Base-by-base conservation (phyloP, 768 basidiomycete genomes). In the Albatrellus ellisii region DNA sequence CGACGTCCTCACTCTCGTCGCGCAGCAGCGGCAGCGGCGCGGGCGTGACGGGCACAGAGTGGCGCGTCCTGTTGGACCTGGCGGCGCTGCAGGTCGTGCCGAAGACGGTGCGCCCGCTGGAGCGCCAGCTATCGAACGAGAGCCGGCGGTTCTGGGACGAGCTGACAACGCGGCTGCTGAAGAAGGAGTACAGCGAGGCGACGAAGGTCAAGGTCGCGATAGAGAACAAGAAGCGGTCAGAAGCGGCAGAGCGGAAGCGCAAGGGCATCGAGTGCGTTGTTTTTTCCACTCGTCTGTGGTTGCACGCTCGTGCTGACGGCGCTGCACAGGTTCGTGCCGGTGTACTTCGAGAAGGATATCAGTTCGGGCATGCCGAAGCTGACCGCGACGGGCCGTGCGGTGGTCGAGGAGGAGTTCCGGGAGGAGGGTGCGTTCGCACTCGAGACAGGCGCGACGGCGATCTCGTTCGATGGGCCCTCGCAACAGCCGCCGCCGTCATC, bases 161-260 rank as follows among this genome's bases (percentile, higher is more conserved):
- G 41, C 86, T 97, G 17, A 94, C 92, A 39, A 68, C 62, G 34
- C 66, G 72, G 45, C 61, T 98, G 43, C 37, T 85, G 33, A 71
- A 64, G 55, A 98, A 95, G 71, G 85, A 92, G 55, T 99, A 73
- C 61, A 70, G 73, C 18, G 88, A 92, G 31, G 95, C 95, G 40
- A 97, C 89, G 44, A 84, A 71, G 66, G 75, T 83, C 65, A 99
- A 99, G 69, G 73, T 90, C 40, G 60, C 61, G 4, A 94, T 99
- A 43, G 95, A 99, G 63, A 94, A 98, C 70, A 73, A 58, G 55
- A 95, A 98, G 67, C 66, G 95, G 39, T 91, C 97, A 46, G 73
- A 77, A 25, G 86, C 90, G 5, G 83, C 80, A 9, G 86, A 89
- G 58, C 69, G 89, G 62, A 92, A 88, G 68, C 72, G 69, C 58